Evolutionary conservation across 352 stramenopile genomes (phyloP).

Genomic region (Globisporangium solare): DNA sequence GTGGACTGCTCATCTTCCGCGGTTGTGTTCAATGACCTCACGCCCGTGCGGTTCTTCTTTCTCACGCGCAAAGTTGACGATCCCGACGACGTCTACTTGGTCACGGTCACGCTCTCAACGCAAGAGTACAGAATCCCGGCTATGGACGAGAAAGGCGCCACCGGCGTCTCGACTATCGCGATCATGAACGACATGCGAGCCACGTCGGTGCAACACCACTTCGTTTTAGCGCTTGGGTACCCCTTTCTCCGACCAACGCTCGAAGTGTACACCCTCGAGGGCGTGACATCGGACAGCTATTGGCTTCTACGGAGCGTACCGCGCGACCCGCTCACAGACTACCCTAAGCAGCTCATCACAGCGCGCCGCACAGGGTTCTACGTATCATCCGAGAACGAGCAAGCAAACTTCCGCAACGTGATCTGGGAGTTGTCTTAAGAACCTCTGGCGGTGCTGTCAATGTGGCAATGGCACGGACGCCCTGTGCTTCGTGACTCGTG

Average conservation of each 20-base stretch:
- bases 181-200: constrained; percentile 16
- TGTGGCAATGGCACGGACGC: constrained; percentile 2
- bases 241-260: constrained; percentile 11
- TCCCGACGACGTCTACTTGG: constrained; percentile 14
- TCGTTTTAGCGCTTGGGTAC: constrained; percentile 13
- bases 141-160: constrained; percentile 4
- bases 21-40: neutral
- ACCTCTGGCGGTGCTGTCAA: constrained; percentile 5
- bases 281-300: constrained; percentile 7
- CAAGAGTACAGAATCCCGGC: constrained; percentile 18
- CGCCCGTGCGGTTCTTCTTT: constrained; percentile 8
- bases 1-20: constrained; percentile 1
- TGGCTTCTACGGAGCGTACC: constrained; percentile 16
- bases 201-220: constrained; percentile 6
- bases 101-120: constrained; percentile 14
- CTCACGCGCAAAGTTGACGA: constrained; percentile 13
- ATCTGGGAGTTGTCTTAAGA: constrained; percentile 9
- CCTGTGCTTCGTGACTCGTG: constrained; percentile 12
- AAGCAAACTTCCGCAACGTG: constrained; percentile 15
- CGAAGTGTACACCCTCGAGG: constrained; percentile 7
- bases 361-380: constrained; percentile 15
- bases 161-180: constrained; percentile 11
- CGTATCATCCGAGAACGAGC: neutral
- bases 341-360: constrained; percentile 1
- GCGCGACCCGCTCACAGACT: neutral